Evolutionary conservation across 306 rosid genomes (phyloP), one percentile per base, ranked within the genome.

Genomic region (Rosa chinensis): DNA sequence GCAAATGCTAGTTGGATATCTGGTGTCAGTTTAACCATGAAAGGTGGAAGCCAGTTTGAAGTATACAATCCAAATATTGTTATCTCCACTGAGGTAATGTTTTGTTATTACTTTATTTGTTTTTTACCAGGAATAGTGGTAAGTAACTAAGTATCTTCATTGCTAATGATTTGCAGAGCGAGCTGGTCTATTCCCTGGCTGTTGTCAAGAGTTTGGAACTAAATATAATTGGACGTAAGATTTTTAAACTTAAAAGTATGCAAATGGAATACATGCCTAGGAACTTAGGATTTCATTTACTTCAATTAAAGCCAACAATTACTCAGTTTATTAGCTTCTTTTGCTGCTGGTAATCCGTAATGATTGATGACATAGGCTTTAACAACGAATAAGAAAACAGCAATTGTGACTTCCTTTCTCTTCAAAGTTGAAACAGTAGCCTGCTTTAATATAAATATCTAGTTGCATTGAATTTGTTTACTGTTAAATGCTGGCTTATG

Each of bases 141-240:
- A 23, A 58, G n/a, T 21, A 23, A 58, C 53, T 18, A 20, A 18
- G 12, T 3, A 48, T 66, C 69, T 66, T 79, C 76, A 80, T 66
- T 78, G 1, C 70, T 49, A 61, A 75, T 71, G 53, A 73, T 77
- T 79, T 87, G 88, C 93, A 92, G 99, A 84, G 72, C 66, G 93
- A 85, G 80, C 88, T 87, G 84, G 86, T 94, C 78, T 91, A 94
- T 84, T 94, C 97, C 89, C 90, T 94, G 72, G 97, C 97, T 52
- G 88, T 92, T 74, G 89, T 92, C 86, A 92, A 87, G 90, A 92
- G 97, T 75, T 70, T 86, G 2, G 97, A 85, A 74, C 85, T 92
- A 80, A 89, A 85, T 82, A 91, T 92, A 82, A 90, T 94, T 75
- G 97, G 97, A 63, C 97, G 97, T 94, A 90, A 94, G 97, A 20